Percentiles rank a stretch among this genome's conserved stretches.
These are phyloP conservation scores for Penicillium sp. DNA, from an alignment of 2,329 filamentous ascomycete genomes.

Conservation along the genomic window DNA sequence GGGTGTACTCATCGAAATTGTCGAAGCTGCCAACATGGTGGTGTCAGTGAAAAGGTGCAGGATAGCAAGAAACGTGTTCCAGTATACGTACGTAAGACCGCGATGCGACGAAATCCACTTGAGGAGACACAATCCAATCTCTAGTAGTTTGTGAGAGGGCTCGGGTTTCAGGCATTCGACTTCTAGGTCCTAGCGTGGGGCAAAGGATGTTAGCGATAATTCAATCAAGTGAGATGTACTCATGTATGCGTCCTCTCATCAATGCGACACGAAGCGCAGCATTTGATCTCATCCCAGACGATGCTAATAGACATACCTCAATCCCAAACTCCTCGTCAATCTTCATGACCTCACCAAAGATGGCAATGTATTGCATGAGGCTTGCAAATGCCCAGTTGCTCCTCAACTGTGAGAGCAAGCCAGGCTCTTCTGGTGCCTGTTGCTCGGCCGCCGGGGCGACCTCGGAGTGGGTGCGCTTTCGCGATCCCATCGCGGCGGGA, in stretches of 20 bases:
- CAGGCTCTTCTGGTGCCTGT: slow-evolving; percentile 39
- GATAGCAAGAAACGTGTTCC: background rate
- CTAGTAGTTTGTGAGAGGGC: slow-evolving; percentile 69
- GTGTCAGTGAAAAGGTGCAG: slow-evolving; percentile 6
- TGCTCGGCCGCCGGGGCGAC: slow-evolving; percentile 52
- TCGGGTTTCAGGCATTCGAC: slow-evolving; percentile 77
- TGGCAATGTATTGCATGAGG: slow-evolving; percentile 86
- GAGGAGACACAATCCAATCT: slow-evolving; percentile 81
- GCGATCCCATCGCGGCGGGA: slow-evolving; percentile 51
- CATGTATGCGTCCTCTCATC: background rate
- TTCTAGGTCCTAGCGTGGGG: slow-evolving; percentile 72
- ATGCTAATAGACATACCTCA: slow-evolving; percentile 62
- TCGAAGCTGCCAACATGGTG: slow-evolving; percentile 60
- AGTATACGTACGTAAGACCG: slow-evolving; percentile 72
- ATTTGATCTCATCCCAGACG: background rate
- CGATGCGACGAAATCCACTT: slow-evolving; percentile 94
- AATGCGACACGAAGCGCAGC: slow-evolving; percentile 18
- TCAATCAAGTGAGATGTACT: background rate
- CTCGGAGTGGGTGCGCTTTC: slow-evolving; percentile 58
- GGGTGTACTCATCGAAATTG: slow-evolving; percentile 89
- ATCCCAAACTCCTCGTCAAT: slow-evolving; percentile 86
- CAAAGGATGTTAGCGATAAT: background rate
- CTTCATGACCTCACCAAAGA: slow-evolving; percentile 87
- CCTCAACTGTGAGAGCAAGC: slow-evolving; percentile 66
- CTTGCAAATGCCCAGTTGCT: slow-evolving; percentile 97